phyloP scores from a whole-genome alignment of 2,329 filamentous ascomycete species.

The Aspergillus sp. region DNA sequence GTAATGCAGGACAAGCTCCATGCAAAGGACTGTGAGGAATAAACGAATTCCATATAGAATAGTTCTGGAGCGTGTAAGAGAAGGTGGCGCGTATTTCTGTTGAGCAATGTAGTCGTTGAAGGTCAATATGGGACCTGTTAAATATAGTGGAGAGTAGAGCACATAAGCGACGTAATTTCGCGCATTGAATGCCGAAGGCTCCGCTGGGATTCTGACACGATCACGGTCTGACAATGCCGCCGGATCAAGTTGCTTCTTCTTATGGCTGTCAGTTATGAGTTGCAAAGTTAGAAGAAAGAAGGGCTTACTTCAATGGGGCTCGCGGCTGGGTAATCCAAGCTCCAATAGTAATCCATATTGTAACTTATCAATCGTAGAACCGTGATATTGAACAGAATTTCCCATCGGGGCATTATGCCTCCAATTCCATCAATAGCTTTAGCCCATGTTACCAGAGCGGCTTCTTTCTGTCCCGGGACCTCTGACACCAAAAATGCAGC shows the following conservation, averaged over 20 bases:
- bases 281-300: background rate
- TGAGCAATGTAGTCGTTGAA: conserved; percentile 98
- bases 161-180: conserved; percentile 85
- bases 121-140: conserved; percentile 87
- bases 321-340: conserved; percentile 57
- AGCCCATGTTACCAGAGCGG: conserved; percentile 56
- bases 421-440: conserved; percentile 71
- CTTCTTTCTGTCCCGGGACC: conserved; percentile 34
- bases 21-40: conserved; percentile 70
- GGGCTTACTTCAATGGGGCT: conserved; percentile 75
- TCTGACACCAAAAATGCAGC: conserved; percentile 46
- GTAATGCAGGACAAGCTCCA: conserved; percentile 89
- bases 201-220: conserved; percentile 71
- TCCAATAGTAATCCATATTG: conserved; percentile 97
- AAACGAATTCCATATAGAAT: conserved; percentile 81
- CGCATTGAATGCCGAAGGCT: conserved; percentile 65
- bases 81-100: conserved; percentile 66
- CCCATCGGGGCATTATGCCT: conserved; percentile 85
- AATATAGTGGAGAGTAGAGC: conserved; percentile 88
- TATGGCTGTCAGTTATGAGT: conserved; percentile 37
- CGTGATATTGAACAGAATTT: conserved; percentile 96
- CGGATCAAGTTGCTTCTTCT: conserved; percentile 99
- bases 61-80: conserved; percentile 66
- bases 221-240: conserved; percentile 83
- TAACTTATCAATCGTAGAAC: conserved; percentile 91